Evolutionary conservation across 2,329 filamentous ascomycete species (phyloP).

Genomic region (Monosporascus cannonballus): DNA sequence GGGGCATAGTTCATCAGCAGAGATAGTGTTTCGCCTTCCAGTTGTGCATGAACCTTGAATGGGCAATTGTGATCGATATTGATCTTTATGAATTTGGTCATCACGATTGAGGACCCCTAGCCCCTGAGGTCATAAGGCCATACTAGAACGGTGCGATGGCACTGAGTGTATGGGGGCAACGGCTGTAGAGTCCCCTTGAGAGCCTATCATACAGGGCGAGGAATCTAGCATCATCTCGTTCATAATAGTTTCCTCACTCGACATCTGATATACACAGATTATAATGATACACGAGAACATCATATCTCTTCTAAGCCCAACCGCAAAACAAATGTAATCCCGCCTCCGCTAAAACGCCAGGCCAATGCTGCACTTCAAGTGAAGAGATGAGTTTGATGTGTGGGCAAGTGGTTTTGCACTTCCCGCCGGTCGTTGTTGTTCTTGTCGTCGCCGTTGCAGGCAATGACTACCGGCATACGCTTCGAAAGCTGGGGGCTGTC

Average conservation of each 20-base stretch:
- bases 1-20: too few relatives aligned
- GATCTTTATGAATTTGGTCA: too few relatives aligned
- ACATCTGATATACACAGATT: conserved; percentile 16
- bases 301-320: conserved; percentile 5
- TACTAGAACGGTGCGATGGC: too few relatives aligned
- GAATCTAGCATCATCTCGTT: too few relatives aligned
- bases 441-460: neutral
- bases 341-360: neutral
- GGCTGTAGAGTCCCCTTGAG: too few relatives aligned
- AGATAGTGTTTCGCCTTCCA: too few relatives aligned
- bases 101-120: too few relatives aligned
- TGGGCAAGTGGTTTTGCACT: neutral
- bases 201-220: too few relatives aligned
- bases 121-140: too few relatives aligned
- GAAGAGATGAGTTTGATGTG: conserved; percentile 1
- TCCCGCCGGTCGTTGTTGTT: neutral
- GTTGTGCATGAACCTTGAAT: too few relatives aligned
- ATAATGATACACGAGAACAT: conserved; percentile 16
- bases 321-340: conserved; percentile 3
- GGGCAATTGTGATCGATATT: too few relatives aligned
- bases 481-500: conserved; percentile 6
- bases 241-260: neutral
- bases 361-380: neutral
- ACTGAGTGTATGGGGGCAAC: too few relatives aligned
- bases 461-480: neutral